Evolutionary conservation across 2,329 filamentous ascomycete genomes (phyloP).

Genomic region (Alternaria gaisen): DNA sequence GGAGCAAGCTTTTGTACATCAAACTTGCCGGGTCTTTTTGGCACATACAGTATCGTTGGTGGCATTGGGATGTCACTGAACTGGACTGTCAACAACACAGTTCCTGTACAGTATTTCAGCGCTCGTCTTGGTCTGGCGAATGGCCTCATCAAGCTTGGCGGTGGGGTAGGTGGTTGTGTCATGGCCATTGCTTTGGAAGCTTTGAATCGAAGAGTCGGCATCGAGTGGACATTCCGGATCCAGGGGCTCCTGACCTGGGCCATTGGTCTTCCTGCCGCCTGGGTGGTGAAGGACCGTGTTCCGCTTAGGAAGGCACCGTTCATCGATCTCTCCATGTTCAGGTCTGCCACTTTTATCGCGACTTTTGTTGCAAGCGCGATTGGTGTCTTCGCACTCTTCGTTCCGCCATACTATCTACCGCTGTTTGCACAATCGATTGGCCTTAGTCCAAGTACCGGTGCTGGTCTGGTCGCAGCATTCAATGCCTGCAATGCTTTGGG

Average conservation of each 20-base stretch:
- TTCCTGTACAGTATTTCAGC: constrained; percentile 43
- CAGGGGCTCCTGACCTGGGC: constrained; percentile 36
- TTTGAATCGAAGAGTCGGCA: constrained; percentile 36
- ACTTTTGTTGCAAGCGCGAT: constrained; percentile 37
- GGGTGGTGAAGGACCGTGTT: constrained; percentile 37
- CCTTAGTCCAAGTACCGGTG: constrained; percentile 36
- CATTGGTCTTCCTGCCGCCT: constrained; percentile 38
- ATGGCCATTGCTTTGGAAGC: constrained; percentile 39
- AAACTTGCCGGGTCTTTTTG: constrained; percentile 60
- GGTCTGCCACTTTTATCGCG: constrained; percentile 30
- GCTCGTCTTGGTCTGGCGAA: constrained; percentile 41
- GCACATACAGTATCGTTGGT: constrained; percentile 58
- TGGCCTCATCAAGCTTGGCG: constrained; percentile 41
- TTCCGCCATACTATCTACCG: constrained; percentile 43
- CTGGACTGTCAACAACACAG: constrained; percentile 34
- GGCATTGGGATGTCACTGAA: constrained; percentile 53
- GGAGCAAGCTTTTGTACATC: constrained; percentile 58
- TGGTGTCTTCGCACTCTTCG: constrained; percentile 41
- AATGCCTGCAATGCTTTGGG: constrained; percentile 43
- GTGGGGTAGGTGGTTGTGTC: constrained; percentile 39
- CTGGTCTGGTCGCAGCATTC: constrained; percentile 38
- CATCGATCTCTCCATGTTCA: constrained; percentile 38
- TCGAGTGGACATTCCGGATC: constrained; percentile 44
- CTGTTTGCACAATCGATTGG: constrained; percentile 41
- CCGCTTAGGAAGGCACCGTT: constrained; percentile 31